Base-by-base conservation (phyloP, 2,329 filamentous ascomycete genomes). In the Trichoderma hamatum region DNA sequence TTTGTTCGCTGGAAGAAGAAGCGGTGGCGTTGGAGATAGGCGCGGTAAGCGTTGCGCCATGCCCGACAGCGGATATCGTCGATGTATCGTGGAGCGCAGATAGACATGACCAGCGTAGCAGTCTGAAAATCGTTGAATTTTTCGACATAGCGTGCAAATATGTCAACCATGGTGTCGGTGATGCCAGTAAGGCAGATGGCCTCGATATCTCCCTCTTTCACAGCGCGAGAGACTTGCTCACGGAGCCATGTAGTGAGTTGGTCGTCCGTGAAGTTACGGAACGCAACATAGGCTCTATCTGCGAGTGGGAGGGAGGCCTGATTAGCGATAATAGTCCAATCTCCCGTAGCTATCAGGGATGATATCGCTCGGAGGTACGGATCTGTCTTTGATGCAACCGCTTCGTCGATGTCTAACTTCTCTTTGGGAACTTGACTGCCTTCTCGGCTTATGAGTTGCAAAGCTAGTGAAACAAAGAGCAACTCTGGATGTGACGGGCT, bases 361-460 rank as follows among this genome's bases (percentile, higher is more conserved):
- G 93, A 92, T 59, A 96, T 90, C 6, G 92, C 92, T 67, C 92
- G 90, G 28, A 96, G 85, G 75, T 94, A 95, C 0, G 92, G 90
- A 74, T 96, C 92, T 0, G 90, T 89, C 70, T 90, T 87, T 69
- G 86, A 88, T 30, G 88, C 86, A 16, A 87, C 82, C 2, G 82
- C 81, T 68, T 87, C 85, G 75, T 89, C 86, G 73, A 88, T 86
- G 73, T 88, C 86, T 28, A 89, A 81, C 70, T 85, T 81, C 71
- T 84, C 82, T 70, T 83, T 83, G 52, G 79, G 79, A 4, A 82
- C 73, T 51, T 79, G 78, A 56, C 79, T 80, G 68, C 82, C 82
- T 14, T 83, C 84, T 70, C 84, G 82, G 28, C 84, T 82, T 71
- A 89, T 87, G 30, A 90, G 85, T 72, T 90, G 88, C n/a, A 91